Evolutionary conservation across 345 rosid genomes (phyloP).

Genomic region (Acer saccharum): DNA sequence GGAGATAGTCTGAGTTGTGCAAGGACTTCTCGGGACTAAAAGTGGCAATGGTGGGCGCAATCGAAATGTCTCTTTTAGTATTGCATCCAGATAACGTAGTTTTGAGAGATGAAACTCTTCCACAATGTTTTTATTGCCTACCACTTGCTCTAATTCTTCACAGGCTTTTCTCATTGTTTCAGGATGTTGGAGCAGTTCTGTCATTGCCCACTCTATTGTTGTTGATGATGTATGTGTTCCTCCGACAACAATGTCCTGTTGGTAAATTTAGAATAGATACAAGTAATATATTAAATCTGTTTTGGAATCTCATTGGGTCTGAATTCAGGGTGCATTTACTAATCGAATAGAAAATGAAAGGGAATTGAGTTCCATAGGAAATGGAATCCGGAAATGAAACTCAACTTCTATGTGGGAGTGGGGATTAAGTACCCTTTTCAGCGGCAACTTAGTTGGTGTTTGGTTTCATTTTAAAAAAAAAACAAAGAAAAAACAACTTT

Average conservation of each 20-base stretch:
- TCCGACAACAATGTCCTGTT: constrained; percentile 14
- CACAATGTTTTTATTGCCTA: constrained; percentile 19
- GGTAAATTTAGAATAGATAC: no score
- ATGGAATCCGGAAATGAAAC: no score
- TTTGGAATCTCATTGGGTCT: no score
- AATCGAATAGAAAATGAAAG: no score
- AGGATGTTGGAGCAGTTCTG: constrained; percentile 23
- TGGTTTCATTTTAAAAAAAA: no score
- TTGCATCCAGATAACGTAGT: constrained; percentile 1
- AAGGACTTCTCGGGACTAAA: constrained; percentile 8
- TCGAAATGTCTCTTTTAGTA: constrained; percentile 14
- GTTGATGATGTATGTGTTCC: constrained; percentile 22
- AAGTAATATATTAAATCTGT: no score
- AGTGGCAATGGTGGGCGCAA: constrained; percentile 20
- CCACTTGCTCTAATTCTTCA: constrained; percentile 18
- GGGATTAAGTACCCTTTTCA: no score
- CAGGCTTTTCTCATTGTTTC: constrained; percentile 9
- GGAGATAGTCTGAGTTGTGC: not conserved
- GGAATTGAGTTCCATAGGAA: no score
- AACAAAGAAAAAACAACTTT: no score
- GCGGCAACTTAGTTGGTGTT: no score
- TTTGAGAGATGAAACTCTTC: constrained; percentile 20
- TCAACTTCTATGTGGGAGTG: no score
- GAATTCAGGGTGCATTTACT: no score
- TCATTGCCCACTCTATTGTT: constrained; percentile 23